phyloP scores from a whole-genome alignment of 1,284 basidiomycete genomes.

The Phylloboletellus chloephorus region DNA sequence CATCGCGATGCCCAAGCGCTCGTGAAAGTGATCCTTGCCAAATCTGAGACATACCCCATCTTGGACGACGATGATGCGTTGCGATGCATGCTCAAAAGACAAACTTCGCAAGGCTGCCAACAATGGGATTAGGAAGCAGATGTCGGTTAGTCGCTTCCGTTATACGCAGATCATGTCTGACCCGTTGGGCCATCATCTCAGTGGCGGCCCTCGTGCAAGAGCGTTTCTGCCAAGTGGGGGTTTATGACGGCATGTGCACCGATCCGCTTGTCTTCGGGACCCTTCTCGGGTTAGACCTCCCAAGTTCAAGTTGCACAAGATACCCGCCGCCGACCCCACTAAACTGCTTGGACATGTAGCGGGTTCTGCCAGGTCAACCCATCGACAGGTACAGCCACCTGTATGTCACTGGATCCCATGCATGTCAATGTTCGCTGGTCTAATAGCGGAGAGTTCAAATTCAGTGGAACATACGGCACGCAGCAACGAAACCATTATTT shows the following conservation, averaged over 20 bases:
- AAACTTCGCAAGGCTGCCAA: constrained; percentile 43
- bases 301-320: constrained; percentile 51
- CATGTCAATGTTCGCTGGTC: constrained; percentile 49
- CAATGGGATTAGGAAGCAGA: constrained; percentile 52
- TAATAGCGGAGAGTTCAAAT: constrained; percentile 48
- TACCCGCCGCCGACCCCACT: constrained; percentile 42
- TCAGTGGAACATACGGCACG: constrained; percentile 42
- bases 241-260: constrained; percentile 50
- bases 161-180: constrained; percentile 2
- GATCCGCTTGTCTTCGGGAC: constrained; percentile 50
- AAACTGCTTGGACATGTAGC: constrained; percentile 32
- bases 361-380: constrained; percentile 28
- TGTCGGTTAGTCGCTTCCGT: constrained; percentile 34
- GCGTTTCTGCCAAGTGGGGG: constrained; percentile 44
- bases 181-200: constrained; percentile 17
- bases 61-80: constrained; percentile 33
- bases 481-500: not conserved
- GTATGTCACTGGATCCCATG: constrained; percentile 37
- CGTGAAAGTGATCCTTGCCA: constrained; percentile 35
- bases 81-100: constrained; percentile 30
- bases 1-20: constrained; percentile 35
- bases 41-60: constrained; percentile 34
- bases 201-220: constrained; percentile 54
- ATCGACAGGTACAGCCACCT: constrained; percentile 23
- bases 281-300: constrained; percentile 44